Conservation (phyloP, 1,284 basidiomycete species). For the Apiotrichum akiyoshidainum region DNA sequence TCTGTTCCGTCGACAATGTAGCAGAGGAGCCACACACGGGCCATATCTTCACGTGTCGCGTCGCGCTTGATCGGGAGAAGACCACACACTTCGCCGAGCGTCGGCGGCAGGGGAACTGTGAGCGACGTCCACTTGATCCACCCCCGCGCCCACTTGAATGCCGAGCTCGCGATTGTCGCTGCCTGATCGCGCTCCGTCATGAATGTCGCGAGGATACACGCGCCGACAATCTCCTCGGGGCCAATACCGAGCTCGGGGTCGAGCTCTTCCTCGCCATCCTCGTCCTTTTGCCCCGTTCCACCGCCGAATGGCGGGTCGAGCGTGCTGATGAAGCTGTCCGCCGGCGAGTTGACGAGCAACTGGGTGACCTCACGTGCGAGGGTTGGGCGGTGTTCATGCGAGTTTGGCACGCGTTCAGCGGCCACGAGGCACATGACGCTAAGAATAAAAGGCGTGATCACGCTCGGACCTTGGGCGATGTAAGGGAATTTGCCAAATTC, state of each 20-base stretch:
- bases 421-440: conserved; percentile 41
- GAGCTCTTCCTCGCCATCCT: conserved; percentile 24
- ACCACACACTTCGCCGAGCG: conserved; percentile 32
- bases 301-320: conserved; percentile 18
- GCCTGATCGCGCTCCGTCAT: conserved; percentile 34
- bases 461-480: conserved; percentile 32
- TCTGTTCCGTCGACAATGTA: conserved; percentile 42
- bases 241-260: conserved; percentile 49
- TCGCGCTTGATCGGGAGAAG: conserved; percentile 37
- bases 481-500: conserved; percentile 43
- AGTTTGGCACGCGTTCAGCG: conserved; percentile 31
- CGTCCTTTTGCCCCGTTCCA: conserved; percentile 17
- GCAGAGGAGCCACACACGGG: conserved; percentile 43
- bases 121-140: conserved; percentile 37
- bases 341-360: conserved; percentile 35
- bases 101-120: conserved; percentile 20
- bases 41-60: conserved; percentile 34
- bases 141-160: conserved; percentile 45
- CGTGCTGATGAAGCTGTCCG: conserved; percentile 29
- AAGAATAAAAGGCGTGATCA: conserved; percentile 46
- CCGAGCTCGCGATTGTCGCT: conserved; percentile 32
- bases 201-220: conserved; percentile 38
- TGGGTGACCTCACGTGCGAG: conserved; percentile 33
- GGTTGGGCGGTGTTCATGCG: conserved; percentile 20
- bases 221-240: conserved; percentile 48